phyloP scores from a whole-genome alignment of 2,329 filamentous ascomycete genomes.

The Penicillium sclerotiorum region DNA sequence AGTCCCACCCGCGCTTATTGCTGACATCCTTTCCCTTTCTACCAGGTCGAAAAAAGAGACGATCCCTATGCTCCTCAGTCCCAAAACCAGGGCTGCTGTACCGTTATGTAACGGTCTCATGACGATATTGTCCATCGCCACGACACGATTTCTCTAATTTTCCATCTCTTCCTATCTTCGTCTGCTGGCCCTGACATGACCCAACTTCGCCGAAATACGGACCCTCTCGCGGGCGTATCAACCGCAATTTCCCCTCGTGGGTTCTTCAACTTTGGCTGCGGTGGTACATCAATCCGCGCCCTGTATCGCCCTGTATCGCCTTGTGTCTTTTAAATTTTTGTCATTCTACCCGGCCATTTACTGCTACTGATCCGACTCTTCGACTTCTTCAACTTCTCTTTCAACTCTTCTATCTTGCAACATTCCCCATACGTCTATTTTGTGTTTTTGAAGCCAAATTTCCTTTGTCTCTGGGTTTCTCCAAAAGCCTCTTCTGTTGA shows the following conservation, averaged over 20 bases:
- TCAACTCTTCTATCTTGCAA: constrained; percentile 23
- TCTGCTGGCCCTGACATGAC: constrained; percentile 27
- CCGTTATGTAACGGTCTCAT: constrained; percentile 74
- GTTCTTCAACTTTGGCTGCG: constrained; percentile 1
- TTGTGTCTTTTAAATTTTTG: constrained; percentile 5
- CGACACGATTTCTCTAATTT: constrained; percentile 24
- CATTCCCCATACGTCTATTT: constrained; percentile 22
- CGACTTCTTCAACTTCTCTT: constrained; percentile 20
- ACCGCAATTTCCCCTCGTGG: neutral
- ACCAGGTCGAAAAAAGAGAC: constrained; percentile 83
- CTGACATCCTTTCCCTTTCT: constrained; percentile 15
- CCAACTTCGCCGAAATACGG: constrained; percentile 8
- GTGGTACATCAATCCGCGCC: neutral
- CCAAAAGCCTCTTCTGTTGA: constrained; percentile 19
- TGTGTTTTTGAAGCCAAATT: constrained; percentile 32
- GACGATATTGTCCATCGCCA: constrained; percentile 27
- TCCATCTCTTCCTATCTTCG: constrained; percentile 23
- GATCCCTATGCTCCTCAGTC: constrained; percentile 98
- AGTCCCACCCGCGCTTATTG: constrained; percentile 12
- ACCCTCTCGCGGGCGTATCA: neutral
- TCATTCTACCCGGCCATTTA: neutral
- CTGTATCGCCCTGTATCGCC: constrained; percentile 5
- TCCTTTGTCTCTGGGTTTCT: constrained; percentile 31
- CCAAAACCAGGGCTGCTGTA: constrained; percentile 80
- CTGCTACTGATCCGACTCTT: constrained; percentile 13